Evolutionary conservation across 768 basidiomycete species (phyloP), one percentile per base, ranked within the genome.

Genomic region (Cyathus striatus): DNA sequence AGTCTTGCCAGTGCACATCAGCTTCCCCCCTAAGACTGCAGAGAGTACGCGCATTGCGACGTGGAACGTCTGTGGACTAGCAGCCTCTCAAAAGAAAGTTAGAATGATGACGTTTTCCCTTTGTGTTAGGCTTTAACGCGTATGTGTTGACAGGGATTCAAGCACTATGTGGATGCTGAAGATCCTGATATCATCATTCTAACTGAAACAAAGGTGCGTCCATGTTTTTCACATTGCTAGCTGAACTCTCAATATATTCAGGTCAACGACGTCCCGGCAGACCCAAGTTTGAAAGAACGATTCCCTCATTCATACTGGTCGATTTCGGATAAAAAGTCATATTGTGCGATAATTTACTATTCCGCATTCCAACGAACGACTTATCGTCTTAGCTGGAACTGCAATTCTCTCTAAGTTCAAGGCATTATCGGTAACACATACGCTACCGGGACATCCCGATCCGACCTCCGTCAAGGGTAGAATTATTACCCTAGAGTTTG

Each of bases 41-140:
- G 73, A 73, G 5, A 70, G 77, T 5, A 47, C 78, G 26, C 70
- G 81, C 13, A 65, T 93, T 22, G 75, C 76, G 13, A 60, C 83
- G 4, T 92, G 87, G 87, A 92, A 92, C 56, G 76, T 93, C 5
- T 87, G 83, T 49, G 83, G 91, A 3, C 64, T 88, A 40, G 79
- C 80, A 24, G 75, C 88, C 1, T 78, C 82, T 44, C 74, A 81
- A 50, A 91, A 84, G 63, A 92, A 94, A 76, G 89, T 83, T 32
- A 3, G 30, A 32, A 32, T 32, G 2, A 32, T 13, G 30, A 32
- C 30, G 30, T n/a, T n/a, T n/a, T n/a, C n/a, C n/a, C n/a, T n/a
- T n/a, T n/a, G n/a, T n/a, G n/a, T n/a, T n/a, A n/a, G 27, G n/a
- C 13, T 13, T 10, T 37, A 9, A 16, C 44, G 27, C 36, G 34